Percentiles rank a stretch among this genome's conserved stretches.
These are phyloP conservation scores for Rossbeevera mucosa DNA, from an alignment of 768 basidiomycete species.

Conservation along the genomic window DNA sequence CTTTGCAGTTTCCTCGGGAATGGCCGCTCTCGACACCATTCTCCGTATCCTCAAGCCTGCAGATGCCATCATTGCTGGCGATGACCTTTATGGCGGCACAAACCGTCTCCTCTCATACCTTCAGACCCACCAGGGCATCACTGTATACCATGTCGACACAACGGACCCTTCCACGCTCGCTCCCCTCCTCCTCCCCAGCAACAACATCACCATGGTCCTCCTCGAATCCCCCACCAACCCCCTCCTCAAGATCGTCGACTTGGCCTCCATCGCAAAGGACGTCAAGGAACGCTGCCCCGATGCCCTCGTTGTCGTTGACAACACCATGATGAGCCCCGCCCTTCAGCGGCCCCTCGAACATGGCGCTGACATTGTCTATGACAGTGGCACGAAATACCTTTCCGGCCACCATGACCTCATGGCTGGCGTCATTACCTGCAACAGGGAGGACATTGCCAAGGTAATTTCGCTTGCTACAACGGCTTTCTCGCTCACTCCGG, in stretches of 20 bases:
- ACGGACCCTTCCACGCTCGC: constrained; percentile 64
- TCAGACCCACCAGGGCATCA: constrained; percentile 79
- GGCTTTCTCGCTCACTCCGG: not conserved
- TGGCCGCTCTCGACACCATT: constrained; percentile 97
- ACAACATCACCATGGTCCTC: constrained; percentile 89
- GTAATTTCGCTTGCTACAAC: constrained; percentile 29
- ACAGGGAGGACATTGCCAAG: constrained; percentile 86
- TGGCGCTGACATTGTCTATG: constrained; percentile 96
- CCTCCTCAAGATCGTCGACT: constrained; percentile 88
- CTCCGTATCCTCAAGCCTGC: constrained; percentile 91
- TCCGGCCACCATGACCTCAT: constrained; percentile 99
- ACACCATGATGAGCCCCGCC: constrained; percentile 99
- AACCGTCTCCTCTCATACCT: constrained; percentile 92
- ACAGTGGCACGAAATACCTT: constrained; percentile 96
- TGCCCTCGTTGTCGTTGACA: constrained; percentile 87
- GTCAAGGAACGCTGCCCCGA: constrained; percentile 80
- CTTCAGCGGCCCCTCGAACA: constrained; percentile 92
- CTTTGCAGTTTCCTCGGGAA: constrained; percentile 91
- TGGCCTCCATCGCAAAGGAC: constrained; percentile 75
- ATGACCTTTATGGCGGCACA: constrained; percentile 97
- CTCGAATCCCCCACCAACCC: constrained; percentile 98
- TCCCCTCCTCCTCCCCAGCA: constrained; percentile 53
- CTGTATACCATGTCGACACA: constrained; percentile 91
- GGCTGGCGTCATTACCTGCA: constrained; percentile 93
- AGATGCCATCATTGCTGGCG: constrained; percentile 93